Evolutionary conservation across 208 protist genomes (phyloP).

Genomic region (Trypanosoma scelopori): DNA sequence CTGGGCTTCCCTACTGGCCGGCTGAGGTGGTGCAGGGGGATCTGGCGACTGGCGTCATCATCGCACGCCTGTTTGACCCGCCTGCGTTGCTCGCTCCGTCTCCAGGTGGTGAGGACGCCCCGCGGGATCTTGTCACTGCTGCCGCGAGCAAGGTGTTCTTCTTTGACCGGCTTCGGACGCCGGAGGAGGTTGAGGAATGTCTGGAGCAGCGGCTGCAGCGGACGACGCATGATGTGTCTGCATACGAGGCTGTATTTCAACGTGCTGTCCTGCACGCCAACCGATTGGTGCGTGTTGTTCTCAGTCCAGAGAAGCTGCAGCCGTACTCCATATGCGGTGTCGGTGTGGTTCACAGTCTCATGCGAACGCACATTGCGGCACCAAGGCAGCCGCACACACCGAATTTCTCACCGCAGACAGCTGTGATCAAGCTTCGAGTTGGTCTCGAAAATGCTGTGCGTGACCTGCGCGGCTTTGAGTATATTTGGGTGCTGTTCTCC

Average conservation of each 20-base stretch:
- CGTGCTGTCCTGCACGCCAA: slow-evolving; percentile 72
- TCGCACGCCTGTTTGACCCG: slow-evolving; percentile 54
- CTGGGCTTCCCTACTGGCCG: slow-evolving; percentile 82
- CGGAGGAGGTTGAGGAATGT: slow-evolving; percentile 66
- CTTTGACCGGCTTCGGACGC: slow-evolving; percentile 78
- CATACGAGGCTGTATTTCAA: slow-evolving; percentile 74
- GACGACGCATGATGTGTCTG: slow-evolving; percentile 55
- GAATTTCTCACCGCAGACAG: slow-evolving; percentile 77
- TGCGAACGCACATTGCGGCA: slow-evolving; percentile 79
- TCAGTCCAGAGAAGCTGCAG: slow-evolving; percentile 70
- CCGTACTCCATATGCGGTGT: slow-evolving; percentile 78
- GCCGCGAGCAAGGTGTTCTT: slow-evolving; percentile 68
- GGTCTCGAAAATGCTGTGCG: slow-evolving; percentile 86
- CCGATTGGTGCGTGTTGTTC: slow-evolving; percentile 58
- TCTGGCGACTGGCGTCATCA: slow-evolving; percentile 54
- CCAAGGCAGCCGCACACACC: slow-evolving; percentile 81
- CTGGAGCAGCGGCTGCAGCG: slow-evolving; percentile 73
- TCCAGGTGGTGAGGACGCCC: background rate
- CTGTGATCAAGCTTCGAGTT: slow-evolving; percentile 71
- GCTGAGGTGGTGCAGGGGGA: slow-evolving; percentile 74
- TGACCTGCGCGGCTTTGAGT: slow-evolving; percentile 84
- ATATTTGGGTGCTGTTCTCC: slow-evolving; percentile 91
- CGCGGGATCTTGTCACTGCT: slow-evolving; percentile 48
- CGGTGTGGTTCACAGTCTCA: slow-evolving; percentile 82
- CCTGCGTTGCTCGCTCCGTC: slow-evolving; percentile 34